Percentiles rank a stretch among this genome's conserved stretches.
Conservation (phyloP, 1,139 yeast species). For the Hyphopichia buzzinii region DNA sequence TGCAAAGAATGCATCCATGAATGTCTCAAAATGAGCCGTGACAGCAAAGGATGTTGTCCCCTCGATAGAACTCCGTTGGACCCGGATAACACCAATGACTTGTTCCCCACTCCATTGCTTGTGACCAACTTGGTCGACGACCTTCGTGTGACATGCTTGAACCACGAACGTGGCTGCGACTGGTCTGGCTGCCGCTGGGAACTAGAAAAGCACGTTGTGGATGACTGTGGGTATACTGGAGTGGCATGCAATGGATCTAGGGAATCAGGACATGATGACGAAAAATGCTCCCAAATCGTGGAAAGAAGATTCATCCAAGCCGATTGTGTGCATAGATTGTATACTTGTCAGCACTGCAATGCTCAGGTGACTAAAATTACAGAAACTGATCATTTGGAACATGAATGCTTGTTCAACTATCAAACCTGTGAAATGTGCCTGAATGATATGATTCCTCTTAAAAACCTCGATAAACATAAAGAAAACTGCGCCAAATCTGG, state of each 20-base stretch:
- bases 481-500: conserved; percentile 35
- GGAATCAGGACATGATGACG: conserved; percentile 6
- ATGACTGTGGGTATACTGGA: conserved; percentile 52
- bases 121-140: conserved; percentile 64
- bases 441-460: conserved; percentile 41
- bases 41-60: conserved; percentile 50
- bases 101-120: conserved; percentile 62
- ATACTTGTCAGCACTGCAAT: conserved; percentile 42
- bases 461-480: conserved; percentile 30
- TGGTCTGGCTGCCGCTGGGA: conserved; percentile 65
- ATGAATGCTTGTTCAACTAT: conserved; percentile 41
- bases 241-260: conserved; percentile 42
- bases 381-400: conserved; percentile 31
- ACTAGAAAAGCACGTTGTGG: conserved; percentile 48
- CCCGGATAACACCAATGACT: conserved; percentile 35
- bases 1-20: conserved; percentile 52
- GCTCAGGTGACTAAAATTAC: conserved; percentile 28
- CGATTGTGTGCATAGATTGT: conserved; percentile 33
- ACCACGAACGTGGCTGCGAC: conserved; percentile 52
- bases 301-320: conserved; percentile 18
- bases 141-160: conserved; percentile 55
- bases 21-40: conserved; percentile 34
- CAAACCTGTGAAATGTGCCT: conserved; percentile 39
- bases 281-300: conserved; percentile 12
- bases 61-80: conserved; percentile 57